These are phyloP conservation scores for Annona cherimola DNA, from an alignment of 164 flowering plant species.

Conservation along the genomic window DNA sequence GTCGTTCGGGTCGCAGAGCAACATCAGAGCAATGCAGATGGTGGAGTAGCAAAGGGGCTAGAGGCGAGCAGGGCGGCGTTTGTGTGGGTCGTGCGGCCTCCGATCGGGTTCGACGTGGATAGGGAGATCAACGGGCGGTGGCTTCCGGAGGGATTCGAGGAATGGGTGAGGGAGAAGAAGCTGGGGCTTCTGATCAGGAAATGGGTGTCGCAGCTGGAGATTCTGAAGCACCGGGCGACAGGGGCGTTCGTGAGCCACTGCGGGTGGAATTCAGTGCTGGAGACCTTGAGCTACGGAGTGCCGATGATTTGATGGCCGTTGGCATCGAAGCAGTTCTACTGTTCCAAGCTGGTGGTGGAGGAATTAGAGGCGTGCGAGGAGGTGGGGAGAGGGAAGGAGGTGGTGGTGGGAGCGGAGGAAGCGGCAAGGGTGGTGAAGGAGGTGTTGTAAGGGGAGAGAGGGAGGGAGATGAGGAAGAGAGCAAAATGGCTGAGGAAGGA, in stretches of 20 bases:
- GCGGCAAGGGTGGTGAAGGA: conserved; percentile 3
- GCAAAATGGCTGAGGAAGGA: conserved; percentile 4
- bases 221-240: conserved; percentile 10
- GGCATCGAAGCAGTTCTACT: conserved; percentile 13
- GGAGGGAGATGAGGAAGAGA: conserved; percentile 12
- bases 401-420: conserved; percentile 1
- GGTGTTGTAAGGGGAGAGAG: conserved; percentile 9
- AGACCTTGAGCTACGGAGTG: conserved; percentile 19
- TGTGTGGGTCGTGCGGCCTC: conserved; percentile 26
- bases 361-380: conserved; percentile 15
- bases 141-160: conserved; percentile 18
- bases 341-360: conserved; percentile 13
- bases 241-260: conserved; percentile 22
- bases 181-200: conserved; percentile 14
- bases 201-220: conserved; percentile 19
- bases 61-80: conserved; percentile 17
- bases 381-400: conserved; percentile 17
- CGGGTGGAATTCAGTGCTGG: conserved; percentile 23
- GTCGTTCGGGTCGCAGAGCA: conserved; percentile 28
- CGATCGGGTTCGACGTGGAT: conserved; percentile 5
- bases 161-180: conserved; percentile 3
- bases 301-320: conserved; percentile 19
- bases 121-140: conserved; percentile 7
- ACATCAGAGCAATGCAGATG: conserved; percentile 21
- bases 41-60: conserved; percentile 25